Conservation (phyloP, 352 stramenopile species). For the Phytophthora aleatoria region DNA sequence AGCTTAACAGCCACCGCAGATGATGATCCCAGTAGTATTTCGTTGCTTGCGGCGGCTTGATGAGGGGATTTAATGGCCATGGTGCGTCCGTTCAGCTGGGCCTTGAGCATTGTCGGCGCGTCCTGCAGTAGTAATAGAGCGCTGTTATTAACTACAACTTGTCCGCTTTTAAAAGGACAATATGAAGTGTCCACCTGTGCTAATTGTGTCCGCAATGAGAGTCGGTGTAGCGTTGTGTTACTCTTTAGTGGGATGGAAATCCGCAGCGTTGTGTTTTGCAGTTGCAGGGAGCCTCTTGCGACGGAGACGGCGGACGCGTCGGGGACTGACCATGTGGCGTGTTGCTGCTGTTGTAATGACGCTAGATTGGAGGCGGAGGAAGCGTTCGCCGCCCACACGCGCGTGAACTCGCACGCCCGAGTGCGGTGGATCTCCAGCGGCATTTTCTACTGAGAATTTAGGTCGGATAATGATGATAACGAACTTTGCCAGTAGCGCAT, state of each 20-base stretch:
- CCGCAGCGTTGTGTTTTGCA: constrained; percentile 13
- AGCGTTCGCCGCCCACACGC: constrained; percentile 39
- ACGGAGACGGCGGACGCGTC: constrained; percentile 32
- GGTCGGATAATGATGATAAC: no score
- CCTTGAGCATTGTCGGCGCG: constrained; percentile 32
- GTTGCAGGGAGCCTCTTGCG: constrained; percentile 12
- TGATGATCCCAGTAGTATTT: constrained; percentile 33
- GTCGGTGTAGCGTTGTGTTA: constrained; percentile 20
- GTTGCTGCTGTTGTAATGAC: constrained; percentile 25
- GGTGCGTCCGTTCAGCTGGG: constrained; percentile 33
- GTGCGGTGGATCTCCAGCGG: constrained; percentile 42
- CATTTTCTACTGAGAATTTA: not conserved
- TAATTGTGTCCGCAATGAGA: constrained; percentile 31
- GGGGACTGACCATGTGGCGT: constrained; percentile 15
- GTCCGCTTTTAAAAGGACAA: not conserved
- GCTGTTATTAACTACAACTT: not conserved
- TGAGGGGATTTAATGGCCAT: constrained; percentile 33
- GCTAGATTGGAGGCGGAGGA: constrained; percentile 11
- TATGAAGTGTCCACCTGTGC: constrained; percentile 15
- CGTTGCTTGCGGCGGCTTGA: constrained; percentile 17
- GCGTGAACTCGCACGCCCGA: constrained; percentile 34
- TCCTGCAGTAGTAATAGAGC: constrained; percentile 10
- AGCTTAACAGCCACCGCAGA: constrained; percentile 40
- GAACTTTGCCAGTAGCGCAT: no score
- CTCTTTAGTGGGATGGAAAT: constrained; percentile 15